Evolutionary conservation across 345 rosid genomes (phyloP), one percentile per base, ranked within the genome.

Genomic region (Acer campestre): DNA sequence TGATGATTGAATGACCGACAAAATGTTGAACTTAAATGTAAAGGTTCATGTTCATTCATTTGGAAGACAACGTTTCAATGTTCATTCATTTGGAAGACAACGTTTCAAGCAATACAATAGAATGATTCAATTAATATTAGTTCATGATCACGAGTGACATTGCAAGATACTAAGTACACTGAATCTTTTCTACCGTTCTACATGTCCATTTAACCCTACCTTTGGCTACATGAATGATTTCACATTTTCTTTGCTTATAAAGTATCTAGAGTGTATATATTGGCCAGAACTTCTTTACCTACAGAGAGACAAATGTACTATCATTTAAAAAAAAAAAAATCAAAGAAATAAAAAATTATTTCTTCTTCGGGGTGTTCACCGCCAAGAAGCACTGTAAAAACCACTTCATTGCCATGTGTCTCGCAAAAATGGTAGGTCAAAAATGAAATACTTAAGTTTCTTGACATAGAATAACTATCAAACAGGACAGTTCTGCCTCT

Each of bases 21-120:
- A 67, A 55, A 63, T 61, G 35, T 61, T 5, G 4, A 68, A 14
- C 16, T 69, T 23, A 70, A 40, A 75, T 76, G 64, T 68, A 27
- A 42, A 68, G 17, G 20, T 64, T 6, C 9, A 38, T 16, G 20
- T 62, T 68, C 17, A 38, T 31, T 31, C 38, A 31, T 31, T 31
- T 31, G 38, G 38, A 31, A 31, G 38, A 31, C 6, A 31, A 31
- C 38, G 4, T 31, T 31, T 31, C 38, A 31, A 31, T n/a, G 20
- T 62, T 68, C 17, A 38, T 31, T 31, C 38, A 31, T 31, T 31
- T 31, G 38, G 38, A 31, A 31, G 38, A 31, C 6, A 31, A 31
- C 38, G 4, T 31, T 31, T 31, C 38, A 31, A 31, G 38, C 38
- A 31, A 31, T 49, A 77, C 5, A 23, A 31, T 13, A 46, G 18